Percentiles rank a stretch among this genome's conserved stretches.
Conservation (phyloP, 805 yeast species). For the Kodamaea jinghongensis region DNA sequence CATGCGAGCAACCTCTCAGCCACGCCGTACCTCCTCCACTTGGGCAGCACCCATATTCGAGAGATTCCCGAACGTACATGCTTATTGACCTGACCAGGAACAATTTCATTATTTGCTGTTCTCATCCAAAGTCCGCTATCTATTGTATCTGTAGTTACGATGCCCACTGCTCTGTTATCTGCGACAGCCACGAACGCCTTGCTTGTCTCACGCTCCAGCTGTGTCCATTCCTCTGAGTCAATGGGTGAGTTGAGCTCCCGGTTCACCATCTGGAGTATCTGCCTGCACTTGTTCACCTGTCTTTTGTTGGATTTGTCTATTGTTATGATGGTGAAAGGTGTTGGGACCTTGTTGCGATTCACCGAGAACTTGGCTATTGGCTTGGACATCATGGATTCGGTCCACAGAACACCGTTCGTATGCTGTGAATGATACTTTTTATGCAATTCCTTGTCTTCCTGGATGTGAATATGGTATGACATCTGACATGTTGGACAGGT, state of each 20-base stretch:
- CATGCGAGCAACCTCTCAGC: conserved; percentile 45
- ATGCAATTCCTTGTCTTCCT: conserved; percentile 47
- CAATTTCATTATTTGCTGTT: conserved; percentile 46
- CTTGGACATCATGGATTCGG: conserved; percentile 9
- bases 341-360: neutral
- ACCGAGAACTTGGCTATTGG: conserved; percentile 2
- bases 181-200: conserved; percentile 49
- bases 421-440: conserved; percentile 49
- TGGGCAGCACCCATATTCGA: conserved; percentile 43
- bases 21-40: conserved; percentile 50
- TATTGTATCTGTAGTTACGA: conserved; percentile 52
- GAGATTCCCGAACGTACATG: conserved; percentile 37
- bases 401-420: conserved; percentile 52
- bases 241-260: conserved; percentile 56
- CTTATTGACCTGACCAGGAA: conserved; percentile 43
- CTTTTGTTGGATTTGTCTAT: conserved; percentile 21
- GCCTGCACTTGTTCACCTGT: conserved; percentile 26
- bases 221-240: conserved; percentile 33
- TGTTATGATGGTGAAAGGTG: conserved; percentile 14
- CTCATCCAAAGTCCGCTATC: conserved; percentile 59
- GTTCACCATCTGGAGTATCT: conserved; percentile 53
- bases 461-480: conserved; percentile 45
- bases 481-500: conserved; percentile 53
- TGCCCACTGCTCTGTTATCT: conserved; percentile 49
- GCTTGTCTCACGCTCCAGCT: conserved; percentile 12